Conservation (phyloP, 306 rosid genomes). For the Ceratonia siliqua region DNA sequence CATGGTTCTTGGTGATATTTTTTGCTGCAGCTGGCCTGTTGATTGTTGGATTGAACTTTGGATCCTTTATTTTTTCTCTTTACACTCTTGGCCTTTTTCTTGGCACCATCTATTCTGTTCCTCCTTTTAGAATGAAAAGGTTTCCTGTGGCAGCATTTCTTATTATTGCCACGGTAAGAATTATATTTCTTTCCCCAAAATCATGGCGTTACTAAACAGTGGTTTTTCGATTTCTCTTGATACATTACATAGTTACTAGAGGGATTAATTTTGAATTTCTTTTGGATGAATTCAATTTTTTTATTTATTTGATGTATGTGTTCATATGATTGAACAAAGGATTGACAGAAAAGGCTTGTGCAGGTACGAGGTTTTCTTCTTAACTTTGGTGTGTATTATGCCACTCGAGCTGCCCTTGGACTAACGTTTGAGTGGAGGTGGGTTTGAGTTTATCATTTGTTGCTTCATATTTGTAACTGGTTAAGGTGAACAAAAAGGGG, state of each 20-base stretch:
- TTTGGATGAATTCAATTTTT: slow-evolving; percentile 10
- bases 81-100: slow-evolving; percentile 84
- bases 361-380: slow-evolving; percentile 97
- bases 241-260: neutral
- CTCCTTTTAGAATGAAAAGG: slow-evolving; percentile 93
- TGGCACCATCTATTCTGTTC: slow-evolving; percentile 94
- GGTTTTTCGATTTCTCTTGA: neutral
- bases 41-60: slow-evolving; percentile 80
- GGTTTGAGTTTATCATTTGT: slow-evolving; percentile 38
- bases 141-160: slow-evolving; percentile 96
- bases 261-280: slow-evolving; percentile 6
- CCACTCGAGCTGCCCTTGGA: slow-evolving; percentile 95
- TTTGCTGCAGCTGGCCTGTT: slow-evolving; percentile 78
- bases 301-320: slow-evolving; percentile 12
- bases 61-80: slow-evolving; percentile 83
- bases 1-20: slow-evolving; percentile 87
- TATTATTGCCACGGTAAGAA: slow-evolving; percentile 85
- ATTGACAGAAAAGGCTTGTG: slow-evolving; percentile 39
- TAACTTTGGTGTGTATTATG: slow-evolving; percentile 93
- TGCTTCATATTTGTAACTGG: slow-evolving; percentile 26
- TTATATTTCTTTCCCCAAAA: slow-evolving; percentile 26
- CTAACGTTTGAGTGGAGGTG: slow-evolving; percentile 94
- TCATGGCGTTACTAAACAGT: slow-evolving; percentile 4
- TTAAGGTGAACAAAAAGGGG: neutral
- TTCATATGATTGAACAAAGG: slow-evolving; percentile 20